phyloP scores from a whole-genome alignment of 2,329 filamentous ascomycete genomes.

The Claviceps fusiformis region DNA sequence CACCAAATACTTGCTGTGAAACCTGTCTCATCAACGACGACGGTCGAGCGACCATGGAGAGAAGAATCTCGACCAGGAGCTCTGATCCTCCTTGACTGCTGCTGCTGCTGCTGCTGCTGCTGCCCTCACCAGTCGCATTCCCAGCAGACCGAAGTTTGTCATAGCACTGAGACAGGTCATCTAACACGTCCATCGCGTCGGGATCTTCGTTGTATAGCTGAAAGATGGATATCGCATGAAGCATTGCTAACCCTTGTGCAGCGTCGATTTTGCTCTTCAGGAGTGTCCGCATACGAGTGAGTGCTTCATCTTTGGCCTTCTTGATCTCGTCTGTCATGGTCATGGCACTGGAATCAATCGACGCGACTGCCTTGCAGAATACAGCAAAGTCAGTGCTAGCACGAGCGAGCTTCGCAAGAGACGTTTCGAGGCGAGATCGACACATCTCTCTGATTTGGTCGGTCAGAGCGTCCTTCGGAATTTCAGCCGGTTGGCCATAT shows the following conservation, averaged over 20 bases:
- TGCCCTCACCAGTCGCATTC: constrained; percentile 31
- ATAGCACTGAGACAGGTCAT: constrained; percentile 68
- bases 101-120: constrained; percentile 16
- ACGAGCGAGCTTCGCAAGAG: constrained; percentile 43
- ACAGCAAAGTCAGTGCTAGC: constrained; percentile 37
- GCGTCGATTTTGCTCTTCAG: constrained; percentile 27
- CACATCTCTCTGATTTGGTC: constrained; percentile 40
- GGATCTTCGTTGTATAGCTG: constrained; percentile 84
- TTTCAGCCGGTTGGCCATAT: constrained; percentile 34
- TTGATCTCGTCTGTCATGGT: constrained; percentile 42
- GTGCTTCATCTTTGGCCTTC: constrained; percentile 36
- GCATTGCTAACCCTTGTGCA: constrained; percentile 57
- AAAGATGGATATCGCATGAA: constrained; percentile 73
- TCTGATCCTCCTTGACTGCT: constrained; percentile 49
- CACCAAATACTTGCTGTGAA: constrained; percentile 75
- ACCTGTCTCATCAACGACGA: constrained; percentile 76
- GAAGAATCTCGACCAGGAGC: constrained; percentile 70
- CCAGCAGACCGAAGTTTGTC: constrained; percentile 45
- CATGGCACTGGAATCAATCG: constrained; percentile 37
- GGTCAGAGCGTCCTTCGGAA: constrained; percentile 30
- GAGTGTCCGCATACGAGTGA: constrained; percentile 38
- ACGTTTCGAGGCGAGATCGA: constrained; percentile 42
- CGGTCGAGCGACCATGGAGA: constrained; percentile 79
- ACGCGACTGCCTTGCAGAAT: constrained; percentile 39
- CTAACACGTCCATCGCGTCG: constrained; percentile 69